phyloP scores from a whole-genome alignment of 176 grass and related monocot genomes.

The Secale cereale region DNA sequence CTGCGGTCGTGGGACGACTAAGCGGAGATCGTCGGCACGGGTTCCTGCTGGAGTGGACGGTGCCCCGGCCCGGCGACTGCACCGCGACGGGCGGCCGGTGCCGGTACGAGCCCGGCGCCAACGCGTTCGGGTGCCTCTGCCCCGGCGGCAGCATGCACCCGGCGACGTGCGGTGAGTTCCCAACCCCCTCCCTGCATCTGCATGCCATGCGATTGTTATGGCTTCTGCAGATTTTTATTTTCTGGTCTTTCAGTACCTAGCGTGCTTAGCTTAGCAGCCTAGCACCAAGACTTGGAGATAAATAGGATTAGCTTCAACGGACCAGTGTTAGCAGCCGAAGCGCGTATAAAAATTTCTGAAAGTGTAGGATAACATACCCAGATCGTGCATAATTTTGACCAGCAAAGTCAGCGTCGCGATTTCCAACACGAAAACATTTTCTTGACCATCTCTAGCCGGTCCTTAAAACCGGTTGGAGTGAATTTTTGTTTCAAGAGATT shows the following conservation, averaged over 20 bases:
- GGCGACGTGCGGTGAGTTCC: constrained; percentile 33
- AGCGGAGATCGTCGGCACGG: background rate
- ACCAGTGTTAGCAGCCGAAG: background rate
- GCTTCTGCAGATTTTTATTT: background rate
- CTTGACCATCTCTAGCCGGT: background rate
- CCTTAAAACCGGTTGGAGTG: no score
- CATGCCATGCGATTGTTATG: background rate
- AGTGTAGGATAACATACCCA: background rate
- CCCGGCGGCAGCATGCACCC: background rate
- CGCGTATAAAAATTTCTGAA: background rate
- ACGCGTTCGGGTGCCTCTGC: constrained; percentile 37
- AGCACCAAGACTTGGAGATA: background rate
- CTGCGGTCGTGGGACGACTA: background rate
- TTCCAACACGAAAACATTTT: background rate
- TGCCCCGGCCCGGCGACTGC: no score
- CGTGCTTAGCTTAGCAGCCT: background rate
- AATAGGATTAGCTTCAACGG: background rate
- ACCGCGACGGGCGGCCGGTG: constrained; percentile 5
- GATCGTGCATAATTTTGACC: background rate
- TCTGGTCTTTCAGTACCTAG: background rate
- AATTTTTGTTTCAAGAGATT: no score
- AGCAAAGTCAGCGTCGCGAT: background rate
- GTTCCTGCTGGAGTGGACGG: constrained; percentile 37
- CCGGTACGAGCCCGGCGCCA: background rate
- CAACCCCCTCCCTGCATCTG: background rate